Conservation (phyloP, 441 rosid genomes). For the Hura crepitans region DNA sequence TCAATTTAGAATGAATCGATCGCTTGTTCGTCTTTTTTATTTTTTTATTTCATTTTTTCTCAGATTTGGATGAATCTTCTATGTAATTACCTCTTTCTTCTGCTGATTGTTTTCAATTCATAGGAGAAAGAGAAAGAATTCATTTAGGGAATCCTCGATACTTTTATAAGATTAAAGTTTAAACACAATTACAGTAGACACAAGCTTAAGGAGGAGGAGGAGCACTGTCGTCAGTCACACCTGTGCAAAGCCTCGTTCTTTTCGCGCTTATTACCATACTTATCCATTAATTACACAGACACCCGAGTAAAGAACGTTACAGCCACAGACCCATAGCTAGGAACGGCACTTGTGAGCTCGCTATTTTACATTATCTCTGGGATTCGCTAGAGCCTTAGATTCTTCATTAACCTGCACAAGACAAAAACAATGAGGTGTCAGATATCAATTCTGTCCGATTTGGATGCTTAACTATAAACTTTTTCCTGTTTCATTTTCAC, state of each 20-base stretch:
- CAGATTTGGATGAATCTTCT: background rate
- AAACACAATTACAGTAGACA: conserved; percentile 13
- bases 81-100: background rate
- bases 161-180: conserved; percentile 1
- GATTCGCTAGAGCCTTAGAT: conserved; percentile 47
- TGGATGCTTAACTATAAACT: background rate
- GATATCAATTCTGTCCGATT: background rate
- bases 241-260: background rate
- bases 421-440: background rate
- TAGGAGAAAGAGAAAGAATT: background rate
- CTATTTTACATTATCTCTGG: conserved; percentile 16
- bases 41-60: background rate
- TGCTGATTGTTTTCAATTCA: background rate
- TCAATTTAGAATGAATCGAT: background rate
- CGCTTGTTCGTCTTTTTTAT: background rate
- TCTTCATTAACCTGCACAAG: conserved; percentile 57
- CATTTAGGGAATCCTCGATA: background rate
- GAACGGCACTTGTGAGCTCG: conserved; percentile 2
- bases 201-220: conserved; percentile 5
- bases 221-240: conserved; percentile 7
- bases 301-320: background rate
- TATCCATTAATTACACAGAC: conserved; percentile 13
- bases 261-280: conserved; percentile 8
- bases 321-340: conserved; percentile 4
- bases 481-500: background rate